Conservation (phyloP, 2,329 filamentous ascomycete species). For the Penicillium sp. region DNA sequence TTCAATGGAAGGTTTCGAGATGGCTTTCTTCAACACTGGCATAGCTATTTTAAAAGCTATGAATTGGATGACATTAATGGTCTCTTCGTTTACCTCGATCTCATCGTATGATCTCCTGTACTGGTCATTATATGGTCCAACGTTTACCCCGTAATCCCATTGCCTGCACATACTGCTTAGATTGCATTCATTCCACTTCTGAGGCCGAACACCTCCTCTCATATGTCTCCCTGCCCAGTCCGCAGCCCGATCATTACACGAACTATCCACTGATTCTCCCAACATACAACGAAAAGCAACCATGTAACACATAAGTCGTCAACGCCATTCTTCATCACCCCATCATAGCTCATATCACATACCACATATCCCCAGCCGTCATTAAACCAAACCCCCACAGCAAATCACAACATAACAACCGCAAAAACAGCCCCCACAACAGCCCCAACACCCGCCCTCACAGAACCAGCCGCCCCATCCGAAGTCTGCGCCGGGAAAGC, state of each 20-base stretch:
- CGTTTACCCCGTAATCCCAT: no score
- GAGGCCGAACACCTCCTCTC: neutral
- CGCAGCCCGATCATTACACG: neutral
- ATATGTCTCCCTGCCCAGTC: no score
- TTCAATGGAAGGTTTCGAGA: neutral
- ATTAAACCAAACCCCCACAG: no score
- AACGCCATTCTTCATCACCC: neutral
- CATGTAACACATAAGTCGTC: neutral
- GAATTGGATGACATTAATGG: neutral
- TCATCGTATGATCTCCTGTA: no score
- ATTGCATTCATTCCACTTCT: no score
- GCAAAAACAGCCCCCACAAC: conserved; percentile 7
- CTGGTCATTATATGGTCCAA: no score
- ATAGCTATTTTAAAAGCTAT: neutral
- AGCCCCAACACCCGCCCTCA: conserved; percentile 4
- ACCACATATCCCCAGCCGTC: neutral
- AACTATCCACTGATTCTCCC: neutral
- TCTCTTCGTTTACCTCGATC: neutral
- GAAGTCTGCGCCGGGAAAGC: conserved; percentile 11
- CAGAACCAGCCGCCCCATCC: conserved; percentile 4
- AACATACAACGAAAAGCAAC: neutral
- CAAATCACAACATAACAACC: conserved; percentile 10
- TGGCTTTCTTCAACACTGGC: neutral
- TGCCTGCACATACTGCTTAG: no score
- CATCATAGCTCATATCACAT: neutral